Base-by-base conservation (phyloP, 2,329 filamentous ascomycete genomes). In the Coniochaeta prunicola region DNA sequence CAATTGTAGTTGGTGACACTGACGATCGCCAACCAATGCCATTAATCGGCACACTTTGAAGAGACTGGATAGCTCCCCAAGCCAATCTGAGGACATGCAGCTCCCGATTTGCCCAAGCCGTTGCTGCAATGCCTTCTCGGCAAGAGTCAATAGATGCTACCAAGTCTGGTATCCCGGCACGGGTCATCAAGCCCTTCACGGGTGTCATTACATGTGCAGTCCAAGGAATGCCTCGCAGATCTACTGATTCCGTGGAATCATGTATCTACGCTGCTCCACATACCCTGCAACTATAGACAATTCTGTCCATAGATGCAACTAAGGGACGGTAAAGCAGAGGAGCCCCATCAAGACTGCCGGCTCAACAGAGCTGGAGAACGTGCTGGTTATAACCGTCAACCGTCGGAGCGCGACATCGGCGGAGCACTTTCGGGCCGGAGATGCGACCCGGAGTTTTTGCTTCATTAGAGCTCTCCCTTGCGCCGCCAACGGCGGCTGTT, bases 401-500 rank as follows among this genome's bases (percentile, higher is more conserved):
- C 10, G 40, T 19, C 40, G 40, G 8, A 21, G 40, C 40, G 40
- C n/a, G 5, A 45, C 8, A 45, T 19, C 45, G 24, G 24, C 45
- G 45, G 45, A 50, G 45, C 45, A 50, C 10, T 28, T 26, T 50
- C 45, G 45, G 45, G 9, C 45, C 45, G 45, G 45, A 17, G 21
- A 30, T 50, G 24, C 10, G 12, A 30, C 8, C 30, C 45, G 21
- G 45, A 13, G 17, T 5, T 5, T 13, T 48, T 26, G 19, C 42
- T 26, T 4, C 10, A 26, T n/a, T 26, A 48, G 2, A n/a, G n/a
- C n/a, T n/a, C n/a, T n/a, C n/a, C 42, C 42, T 48, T 48, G 42
- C 21, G 4, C 45, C 53, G 53, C 28, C 53, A 54, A 36, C 53
- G 53, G 53, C 53, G 53, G 53, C 30, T 54, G 53, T 54, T 54